Conservation (phyloP, 768 basidiomycete genomes). For the Psilocybe sp. region DNA sequence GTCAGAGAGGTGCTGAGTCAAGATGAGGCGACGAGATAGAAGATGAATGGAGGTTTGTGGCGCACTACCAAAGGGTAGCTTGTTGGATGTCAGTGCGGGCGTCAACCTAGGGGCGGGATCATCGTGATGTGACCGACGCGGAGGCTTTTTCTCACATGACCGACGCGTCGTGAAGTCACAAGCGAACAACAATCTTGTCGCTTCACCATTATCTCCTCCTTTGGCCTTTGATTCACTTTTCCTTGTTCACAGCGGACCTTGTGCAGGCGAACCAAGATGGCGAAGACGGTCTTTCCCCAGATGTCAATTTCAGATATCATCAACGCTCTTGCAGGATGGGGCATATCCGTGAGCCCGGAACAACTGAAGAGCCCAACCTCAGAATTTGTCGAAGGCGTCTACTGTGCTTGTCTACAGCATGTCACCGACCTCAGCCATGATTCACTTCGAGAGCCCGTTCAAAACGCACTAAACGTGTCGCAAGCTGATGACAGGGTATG, state of each 20-base stretch:
- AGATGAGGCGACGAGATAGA: too few relatives aligned
- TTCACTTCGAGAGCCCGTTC: conserved; percentile 54
- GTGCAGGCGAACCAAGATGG: conserved; percentile 26
- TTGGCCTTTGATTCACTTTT: background rate
- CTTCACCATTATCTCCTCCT: background rate
- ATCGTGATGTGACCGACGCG: conserved; percentile 23
- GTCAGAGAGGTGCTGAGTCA: too few relatives aligned
- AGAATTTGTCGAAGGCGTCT: conserved; percentile 71
- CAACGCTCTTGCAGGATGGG: conserved; percentile 64
- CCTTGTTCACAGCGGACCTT: background rate
- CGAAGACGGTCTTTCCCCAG: conserved; percentile 58
- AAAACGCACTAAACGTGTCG: conserved; percentile 49
- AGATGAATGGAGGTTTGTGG: too few relatives aligned
- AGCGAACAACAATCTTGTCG: background rate
- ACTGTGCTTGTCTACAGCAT: conserved; percentile 68
- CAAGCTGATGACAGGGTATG: conserved; percentile 54
- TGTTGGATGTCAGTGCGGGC: too few relatives aligned
- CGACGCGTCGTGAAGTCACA: conserved; percentile 8
- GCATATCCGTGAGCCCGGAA: conserved; percentile 60
- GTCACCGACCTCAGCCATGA: conserved; percentile 64
- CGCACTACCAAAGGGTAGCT: too few relatives aligned
- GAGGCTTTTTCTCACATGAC: conserved; percentile 15
- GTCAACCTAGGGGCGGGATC: background rate
- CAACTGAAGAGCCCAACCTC: conserved; percentile 66
- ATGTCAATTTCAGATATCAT: conserved; percentile 67